Conservation (phyloP, 495 filamentous ascomycete species). For the Physcia stellaris region DNA sequence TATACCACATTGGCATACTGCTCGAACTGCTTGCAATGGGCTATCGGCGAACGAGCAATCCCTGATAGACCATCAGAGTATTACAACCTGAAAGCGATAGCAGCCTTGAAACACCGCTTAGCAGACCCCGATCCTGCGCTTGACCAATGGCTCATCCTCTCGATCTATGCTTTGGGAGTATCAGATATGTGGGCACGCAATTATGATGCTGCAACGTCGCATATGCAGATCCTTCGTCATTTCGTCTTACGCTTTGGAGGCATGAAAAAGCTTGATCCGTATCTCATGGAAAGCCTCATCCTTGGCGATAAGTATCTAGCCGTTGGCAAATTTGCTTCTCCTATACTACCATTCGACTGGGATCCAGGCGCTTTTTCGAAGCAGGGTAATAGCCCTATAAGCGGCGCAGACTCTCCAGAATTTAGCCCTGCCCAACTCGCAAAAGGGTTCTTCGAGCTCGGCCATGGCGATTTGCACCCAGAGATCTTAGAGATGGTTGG, state of each 20-base stretch:
- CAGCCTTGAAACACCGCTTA: too few species aligned
- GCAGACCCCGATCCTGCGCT: too few species aligned
- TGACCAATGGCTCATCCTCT: too few species aligned
- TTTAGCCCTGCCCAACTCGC: background rate
- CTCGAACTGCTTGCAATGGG: too few species aligned
- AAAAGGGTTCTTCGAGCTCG: background rate
- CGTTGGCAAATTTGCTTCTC: background rate
- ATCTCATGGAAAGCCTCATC: slow-evolving; percentile 1
- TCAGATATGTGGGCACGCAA: slow-evolving; percentile 2
- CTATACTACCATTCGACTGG: slow-evolving; percentile 1
- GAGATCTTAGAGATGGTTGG: background rate
- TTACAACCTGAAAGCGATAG: too few species aligned
- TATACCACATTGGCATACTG: too few species aligned
- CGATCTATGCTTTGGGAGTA: slow-evolving; percentile 1
- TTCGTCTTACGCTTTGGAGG: background rate
- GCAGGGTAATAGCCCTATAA: too few species aligned
- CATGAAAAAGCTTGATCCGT: background rate
- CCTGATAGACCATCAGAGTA: too few species aligned
- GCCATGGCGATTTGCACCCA: background rate
- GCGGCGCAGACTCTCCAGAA: slow-evolving; percentile 1
- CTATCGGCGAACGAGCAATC: too few species aligned
- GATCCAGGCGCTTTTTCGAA: background rate
- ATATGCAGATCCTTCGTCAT: background rate
- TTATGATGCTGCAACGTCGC: slow-evolving; percentile 1
- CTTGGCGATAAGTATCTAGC: slow-evolving; percentile 3